These are phyloP conservation scores for Davidsoniella virescens DNA, from an alignment of 2,329 filamentous ascomycete species.

Conservation along the genomic window DNA sequence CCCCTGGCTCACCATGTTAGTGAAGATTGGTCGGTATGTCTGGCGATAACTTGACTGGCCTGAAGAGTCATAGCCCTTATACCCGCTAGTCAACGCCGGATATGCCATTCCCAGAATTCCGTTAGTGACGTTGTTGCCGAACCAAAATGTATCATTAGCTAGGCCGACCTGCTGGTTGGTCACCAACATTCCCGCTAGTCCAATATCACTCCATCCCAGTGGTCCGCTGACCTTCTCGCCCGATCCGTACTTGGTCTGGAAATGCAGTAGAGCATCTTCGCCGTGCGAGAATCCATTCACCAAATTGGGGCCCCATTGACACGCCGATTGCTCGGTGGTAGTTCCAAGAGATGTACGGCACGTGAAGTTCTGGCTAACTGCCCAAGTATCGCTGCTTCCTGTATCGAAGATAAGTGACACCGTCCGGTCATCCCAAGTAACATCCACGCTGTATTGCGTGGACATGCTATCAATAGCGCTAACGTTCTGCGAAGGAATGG, in stretches of 20 bases:
- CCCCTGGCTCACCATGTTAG: constrained; percentile 31
- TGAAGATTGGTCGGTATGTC: constrained; percentile 32
- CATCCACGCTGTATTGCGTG: constrained; percentile 27
- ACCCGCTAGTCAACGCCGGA: constrained; percentile 32
- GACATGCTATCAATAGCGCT: constrained; percentile 23
- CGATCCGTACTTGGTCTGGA: constrained; percentile 31
- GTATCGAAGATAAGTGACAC: constrained; percentile 32
- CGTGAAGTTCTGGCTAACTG: constrained; percentile 24
- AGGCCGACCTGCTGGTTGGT: constrained; percentile 31
- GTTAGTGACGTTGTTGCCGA: constrained; percentile 34
- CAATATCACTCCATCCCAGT: constrained; percentile 30
- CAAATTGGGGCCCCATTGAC: constrained; percentile 26
- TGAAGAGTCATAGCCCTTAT: constrained; percentile 14
- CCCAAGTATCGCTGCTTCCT: constrained; percentile 37
- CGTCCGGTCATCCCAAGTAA: constrained; percentile 23
- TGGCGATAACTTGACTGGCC: constrained; percentile 16
- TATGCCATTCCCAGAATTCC: constrained; percentile 36
- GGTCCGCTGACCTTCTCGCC: constrained; percentile 31
- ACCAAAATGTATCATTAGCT: constrained; percentile 33
- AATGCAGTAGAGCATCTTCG: constrained; percentile 26
- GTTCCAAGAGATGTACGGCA: constrained; percentile 25
- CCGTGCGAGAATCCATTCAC: constrained; percentile 26
- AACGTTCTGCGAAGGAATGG: constrained; percentile 22
- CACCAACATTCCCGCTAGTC: constrained; percentile 29
- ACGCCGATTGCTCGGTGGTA: constrained; percentile 19